Base-by-base conservation (phyloP, 2,329 filamentous ascomycete species). In the Botrytis tulipae region DNA sequence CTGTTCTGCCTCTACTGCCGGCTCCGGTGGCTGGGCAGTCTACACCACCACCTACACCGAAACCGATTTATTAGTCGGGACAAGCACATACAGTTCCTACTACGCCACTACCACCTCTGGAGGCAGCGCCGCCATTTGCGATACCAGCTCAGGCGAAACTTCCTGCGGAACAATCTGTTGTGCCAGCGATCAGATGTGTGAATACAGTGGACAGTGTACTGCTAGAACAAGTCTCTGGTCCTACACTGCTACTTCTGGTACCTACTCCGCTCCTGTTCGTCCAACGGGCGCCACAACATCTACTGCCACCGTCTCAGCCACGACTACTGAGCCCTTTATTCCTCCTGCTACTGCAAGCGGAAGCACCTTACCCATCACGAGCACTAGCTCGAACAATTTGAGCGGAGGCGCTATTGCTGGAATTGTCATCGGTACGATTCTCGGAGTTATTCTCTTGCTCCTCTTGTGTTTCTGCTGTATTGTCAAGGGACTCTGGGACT, bases 391-490 rank as follows among this genome's bases (percentile, higher is more conserved):
- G 32, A 66, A 83, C 61, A 83, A 80, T 29, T 86, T 95, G 71
- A 92, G 90, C 78, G 87, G 86, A 61, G 92, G 92, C 70, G 92
- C 91, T 74, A 95, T 95, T 78, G 92, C 93, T 25, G 92, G 92
- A 74, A 95, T 95, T 78, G 92, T 95, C 76, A 90, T 95, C 73
- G 92, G 92, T 75, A 87, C 89, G 18, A 85, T 95, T 67, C 87
- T 87, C 22, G 92, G 91, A 75, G 85, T 94, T 51, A 82, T 87
- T 59, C 84, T 95, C 3, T 87, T 95, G 35, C 84, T 91, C 7
- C 86, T 93, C 12, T 83, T 94, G 79, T 94, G 91, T 85, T 90
- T 93, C 84, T 94, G 90, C 86, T 93, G 91, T 84, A 90, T 91
- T 74, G 86, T 87, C 74, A 86, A 87, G 76, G 88, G 88, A 22